Base-by-base conservation (phyloP, 2,329 filamentous ascomycete genomes). In the Tolypocladium cylindrosporum region DNA sequence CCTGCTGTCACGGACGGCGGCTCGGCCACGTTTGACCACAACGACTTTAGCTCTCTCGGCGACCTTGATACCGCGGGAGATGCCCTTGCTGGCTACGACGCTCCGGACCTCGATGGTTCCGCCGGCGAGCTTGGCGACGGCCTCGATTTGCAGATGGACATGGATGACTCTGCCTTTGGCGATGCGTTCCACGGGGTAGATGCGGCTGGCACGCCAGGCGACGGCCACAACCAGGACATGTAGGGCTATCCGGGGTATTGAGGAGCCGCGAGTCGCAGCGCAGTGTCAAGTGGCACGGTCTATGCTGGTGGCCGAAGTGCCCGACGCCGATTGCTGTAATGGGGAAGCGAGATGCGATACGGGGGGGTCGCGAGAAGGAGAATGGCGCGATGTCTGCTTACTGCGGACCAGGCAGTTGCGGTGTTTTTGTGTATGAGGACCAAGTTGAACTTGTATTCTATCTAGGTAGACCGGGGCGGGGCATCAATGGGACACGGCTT, bases 161-260 rank as follows among this genome's bases (percentile, higher is more conserved):
- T 91, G 76, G 88, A 90, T 53, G 88, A 91, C 66, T 90, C 87
- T 41, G 90, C 89, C 1, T 94, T 94, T 74, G 90, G 89, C 3
- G 89, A 94, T 65, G 90, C 90, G 0, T 90, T 93, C 72, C 88
- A 91, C 65, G 83, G 81, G 5, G 80, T 85, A 14, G 79, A 77
- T 24, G 65, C 68, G 48, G 68, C 68, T 11, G 70, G 66, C 56
- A 77, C 74, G 36, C 72, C 73, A 2, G 70, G 66, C 21, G 69
- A 72, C 21, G 67, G 65, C n/a, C 65, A 71, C 37, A 65, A 64
- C 31, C 68, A 70, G 21, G 68, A 72, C 56, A 67, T 74, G 67
- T 74, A 69, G 54, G 43, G 16, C 39, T 24, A 19, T 54, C 10
- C 4, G 31, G 39, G 24, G 24, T 55, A 2, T 50, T 4, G 31